Base-by-base conservation (phyloP, 768 basidiomycete species). In the Hemileccinum impolitum region DNA sequence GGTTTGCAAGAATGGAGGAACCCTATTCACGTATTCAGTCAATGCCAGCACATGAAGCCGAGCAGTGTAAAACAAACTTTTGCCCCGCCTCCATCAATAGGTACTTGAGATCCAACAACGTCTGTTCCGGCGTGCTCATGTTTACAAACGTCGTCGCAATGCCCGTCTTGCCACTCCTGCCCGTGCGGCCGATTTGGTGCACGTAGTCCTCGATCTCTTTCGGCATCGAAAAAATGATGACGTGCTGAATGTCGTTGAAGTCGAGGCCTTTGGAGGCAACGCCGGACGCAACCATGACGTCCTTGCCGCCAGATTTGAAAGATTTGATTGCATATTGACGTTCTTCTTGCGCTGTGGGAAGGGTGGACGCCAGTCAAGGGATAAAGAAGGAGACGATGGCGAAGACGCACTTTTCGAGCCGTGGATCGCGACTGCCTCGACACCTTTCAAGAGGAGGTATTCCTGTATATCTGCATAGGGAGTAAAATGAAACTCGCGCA, bases 131-230 rank as follows among this genome's bases (percentile, higher is more conserved):
- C 2, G 95, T 96, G 62, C 89, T 90, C 91, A 95, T 95, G 67
- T 98, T 98, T 47, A 98, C 92, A 63, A 99, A 99, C 31, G 96
- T 94, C 30, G 96, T 99, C 28, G 96, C 95, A 48, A 99, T 97
- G 44, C 96, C 96, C 1, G 96, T 99, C 68, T 97, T 97, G 18
- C 96, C 96, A 57, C 90, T 93, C 57, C 96, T 84, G 44, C 96
- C 96, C 7, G 96, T 99, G 52, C 96, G 88, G 23, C 96, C 96
- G 56, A 98, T 98, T 69, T 99, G 95, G 73, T 99, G 96, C 43
- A 98, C 95, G 61, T 99, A 99, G 67, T 99, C 96, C 70, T 99
- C 96, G 54, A 99, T 99, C 73, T 99, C 96, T 69, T 98, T 99
- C 0, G 96, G 96, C 96, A 99, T 98, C 26, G 90, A 85, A 68